These are phyloP conservation scores for Anacardium occidentale DNA, from an alignment of 345 rosid species.

Conservation along the genomic window DNA sequence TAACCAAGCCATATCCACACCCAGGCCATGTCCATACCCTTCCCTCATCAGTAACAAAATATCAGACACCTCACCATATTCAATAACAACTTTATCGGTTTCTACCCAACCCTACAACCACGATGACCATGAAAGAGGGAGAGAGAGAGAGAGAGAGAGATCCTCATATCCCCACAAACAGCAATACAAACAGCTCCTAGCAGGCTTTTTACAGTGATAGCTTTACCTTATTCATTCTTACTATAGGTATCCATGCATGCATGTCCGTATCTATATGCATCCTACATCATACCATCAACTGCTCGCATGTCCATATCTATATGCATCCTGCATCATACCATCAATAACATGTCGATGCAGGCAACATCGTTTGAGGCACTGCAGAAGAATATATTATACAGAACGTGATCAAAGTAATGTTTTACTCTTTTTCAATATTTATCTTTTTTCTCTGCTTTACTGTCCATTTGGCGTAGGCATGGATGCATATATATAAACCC, in stretches of 20 bases:
- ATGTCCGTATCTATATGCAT: neutral
- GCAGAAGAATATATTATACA: neutral
- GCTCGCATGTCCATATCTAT: neutral
- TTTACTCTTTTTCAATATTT: neutral
- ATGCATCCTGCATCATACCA: neutral
- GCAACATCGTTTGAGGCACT: neutral
- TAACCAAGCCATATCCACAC: conserved; percentile 4
- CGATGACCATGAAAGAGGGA: neutral
- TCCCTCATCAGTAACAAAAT: neutral
- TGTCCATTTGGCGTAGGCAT: neutral
- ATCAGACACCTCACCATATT: conserved; percentile 18
- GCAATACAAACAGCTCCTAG: conserved; percentile 35
- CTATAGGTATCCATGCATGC: conserved; percentile 13
- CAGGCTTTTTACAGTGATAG: conserved; percentile 43
- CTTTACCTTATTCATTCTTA: conserved; percentile 35
- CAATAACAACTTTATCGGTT: conserved; percentile 35
- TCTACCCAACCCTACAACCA: conserved; percentile 26
- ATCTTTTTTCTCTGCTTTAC: conserved; percentile 6
- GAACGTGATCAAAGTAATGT: neutral
- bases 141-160: conserved; percentile 19
- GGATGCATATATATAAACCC: neutral
- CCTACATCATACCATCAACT: neutral
- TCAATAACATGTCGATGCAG: neutral
- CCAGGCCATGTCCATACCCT: neutral
- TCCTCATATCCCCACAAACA: conserved; percentile 33